Percentiles rank a stretch among this genome's conserved stretches.
These are phyloP conservation scores for Syzygium jambos DNA, from an alignment of 345 rosid genomes.

Conservation along the genomic window DNA sequence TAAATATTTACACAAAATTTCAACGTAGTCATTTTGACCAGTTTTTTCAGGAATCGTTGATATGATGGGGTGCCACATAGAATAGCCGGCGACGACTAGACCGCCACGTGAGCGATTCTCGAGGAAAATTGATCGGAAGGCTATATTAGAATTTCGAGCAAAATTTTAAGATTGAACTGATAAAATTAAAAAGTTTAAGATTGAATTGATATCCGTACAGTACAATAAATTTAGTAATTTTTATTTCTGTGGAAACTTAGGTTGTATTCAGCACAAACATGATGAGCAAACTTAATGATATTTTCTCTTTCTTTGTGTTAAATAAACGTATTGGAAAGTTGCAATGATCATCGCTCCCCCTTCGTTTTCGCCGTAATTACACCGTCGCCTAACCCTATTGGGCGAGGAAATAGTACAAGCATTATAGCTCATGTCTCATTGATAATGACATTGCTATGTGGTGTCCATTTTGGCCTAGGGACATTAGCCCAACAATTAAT, in stretches of 20 bases:
- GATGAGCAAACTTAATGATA: background rate
- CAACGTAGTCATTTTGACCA: fast-evolving
- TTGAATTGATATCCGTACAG: fast-evolving
- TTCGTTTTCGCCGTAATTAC: background rate
- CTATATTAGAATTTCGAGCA: fast-evolving
- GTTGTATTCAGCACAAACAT: background rate
- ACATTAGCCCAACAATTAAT: background rate
- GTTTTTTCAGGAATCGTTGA: background rate
- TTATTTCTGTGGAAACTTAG: background rate
- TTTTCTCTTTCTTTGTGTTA: background rate
- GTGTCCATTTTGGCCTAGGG: background rate
- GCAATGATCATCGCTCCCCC: background rate
- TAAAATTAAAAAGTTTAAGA: fast-evolving
- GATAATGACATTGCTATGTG: background rate
- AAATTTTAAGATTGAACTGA: background rate
- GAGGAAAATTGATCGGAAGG: fast-evolving
- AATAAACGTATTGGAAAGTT: background rate
- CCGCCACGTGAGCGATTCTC: fast-evolving
- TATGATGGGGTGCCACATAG: fast-evolving
- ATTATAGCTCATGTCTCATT: background rate
- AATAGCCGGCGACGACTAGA: fast-evolving
- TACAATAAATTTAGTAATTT: background rate
- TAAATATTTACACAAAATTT: background rate
- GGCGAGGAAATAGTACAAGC: background rate
- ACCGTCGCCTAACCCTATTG: background rate